These are phyloP conservation scores for Teratosphaeria viscida DNA, from an alignment of 2,329 filamentous ascomycete species.

Conservation along the genomic window DNA sequence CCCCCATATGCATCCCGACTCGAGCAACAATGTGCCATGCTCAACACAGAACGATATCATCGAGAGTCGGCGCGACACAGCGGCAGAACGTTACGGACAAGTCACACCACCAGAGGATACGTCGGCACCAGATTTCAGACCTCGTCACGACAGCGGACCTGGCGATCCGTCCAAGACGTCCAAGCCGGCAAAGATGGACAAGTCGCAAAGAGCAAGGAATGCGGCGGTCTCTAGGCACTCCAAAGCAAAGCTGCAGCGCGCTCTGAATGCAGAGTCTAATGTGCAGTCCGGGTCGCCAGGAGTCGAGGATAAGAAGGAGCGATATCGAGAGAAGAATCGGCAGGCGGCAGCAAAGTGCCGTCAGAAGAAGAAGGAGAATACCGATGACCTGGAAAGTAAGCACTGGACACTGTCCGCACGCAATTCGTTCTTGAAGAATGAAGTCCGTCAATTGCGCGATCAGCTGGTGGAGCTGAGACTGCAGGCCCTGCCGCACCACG, in stretches of 20 bases:
- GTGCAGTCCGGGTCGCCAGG: slow-evolving; percentile 1
- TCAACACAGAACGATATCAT: slow-evolving; percentile 11
- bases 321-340: slow-evolving; percentile 59
- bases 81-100: slow-evolving; percentile 23
- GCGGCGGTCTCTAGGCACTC: slow-evolving; percentile 22
- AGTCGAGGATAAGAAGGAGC: slow-evolving; percentile 39
- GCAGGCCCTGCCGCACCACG: slow-evolving; percentile 22
- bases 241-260: slow-evolving; percentile 13
- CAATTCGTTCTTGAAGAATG: slow-evolving; percentile 22
- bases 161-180: not conserved
- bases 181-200: slow-evolving; percentile 1
- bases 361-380: slow-evolving; percentile 55
- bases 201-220: slow-evolving; percentile 22
- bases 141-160: not conserved
- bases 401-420: slow-evolving; percentile 28
- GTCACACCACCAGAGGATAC: slow-evolving; percentile 26
- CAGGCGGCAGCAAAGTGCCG: slow-evolving; percentile 65
- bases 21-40: not conserved
- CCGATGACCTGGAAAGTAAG: slow-evolving; percentile 39
- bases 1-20: not conserved
- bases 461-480: slow-evolving; percentile 23
- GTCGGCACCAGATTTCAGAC: not conserved
- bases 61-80: slow-evolving; percentile 8
- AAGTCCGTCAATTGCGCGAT: slow-evolving; percentile 24
- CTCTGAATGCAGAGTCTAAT: not conserved